These are phyloP conservation scores for Gleditsia sinensis DNA, from an alignment of 306 rosid genomes.

Conservation along the genomic window DNA sequence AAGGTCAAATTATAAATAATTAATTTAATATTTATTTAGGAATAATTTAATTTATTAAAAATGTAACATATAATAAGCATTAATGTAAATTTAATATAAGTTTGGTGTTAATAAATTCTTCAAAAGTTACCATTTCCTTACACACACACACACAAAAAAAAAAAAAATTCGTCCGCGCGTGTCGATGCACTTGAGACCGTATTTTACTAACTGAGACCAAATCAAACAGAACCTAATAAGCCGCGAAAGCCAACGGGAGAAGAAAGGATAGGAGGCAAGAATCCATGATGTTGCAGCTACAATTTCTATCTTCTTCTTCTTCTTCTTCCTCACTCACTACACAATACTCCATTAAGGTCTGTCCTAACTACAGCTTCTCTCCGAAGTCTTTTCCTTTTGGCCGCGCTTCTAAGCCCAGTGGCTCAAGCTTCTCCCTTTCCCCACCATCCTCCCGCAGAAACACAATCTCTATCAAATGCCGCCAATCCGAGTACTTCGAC, in stretches of 20 bases:
- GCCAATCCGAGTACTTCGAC: constrained; percentile 59
- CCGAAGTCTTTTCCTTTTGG: constrained; percentile 24
- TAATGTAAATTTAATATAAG: too few relatives aligned
- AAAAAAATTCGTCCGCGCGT: too few relatives aligned
- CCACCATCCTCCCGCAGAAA: not conserved
- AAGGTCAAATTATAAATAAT: too few relatives aligned
- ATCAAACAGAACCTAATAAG: not conserved
- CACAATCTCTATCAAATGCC: constrained; percentile 51
- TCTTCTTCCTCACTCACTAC: constrained; percentile 29
- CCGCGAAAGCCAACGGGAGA: not conserved
- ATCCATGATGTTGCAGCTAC: constrained; percentile 37
- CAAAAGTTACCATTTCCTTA: too few relatives aligned
- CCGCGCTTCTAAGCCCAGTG: constrained; percentile 31
- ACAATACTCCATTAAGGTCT: constrained; percentile 35
- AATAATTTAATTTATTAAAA: too few relatives aligned
- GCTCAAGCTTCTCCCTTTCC: constrained; percentile 30
- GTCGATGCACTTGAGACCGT: too few relatives aligned
- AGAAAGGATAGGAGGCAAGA: not conserved
- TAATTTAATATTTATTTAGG: too few relatives aligned
- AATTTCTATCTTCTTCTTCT: constrained; percentile 52
- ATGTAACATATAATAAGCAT: too few relatives aligned
- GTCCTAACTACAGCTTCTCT: constrained; percentile 26
- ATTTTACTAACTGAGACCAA: not conserved
- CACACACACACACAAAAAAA: too few relatives aligned
- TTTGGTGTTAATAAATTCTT: too few relatives aligned